Evolutionary conservation across 306 rosid species (phyloP), one percentile per base, ranked within the genome.

Genomic region (Lagenaria siceraria): DNA sequence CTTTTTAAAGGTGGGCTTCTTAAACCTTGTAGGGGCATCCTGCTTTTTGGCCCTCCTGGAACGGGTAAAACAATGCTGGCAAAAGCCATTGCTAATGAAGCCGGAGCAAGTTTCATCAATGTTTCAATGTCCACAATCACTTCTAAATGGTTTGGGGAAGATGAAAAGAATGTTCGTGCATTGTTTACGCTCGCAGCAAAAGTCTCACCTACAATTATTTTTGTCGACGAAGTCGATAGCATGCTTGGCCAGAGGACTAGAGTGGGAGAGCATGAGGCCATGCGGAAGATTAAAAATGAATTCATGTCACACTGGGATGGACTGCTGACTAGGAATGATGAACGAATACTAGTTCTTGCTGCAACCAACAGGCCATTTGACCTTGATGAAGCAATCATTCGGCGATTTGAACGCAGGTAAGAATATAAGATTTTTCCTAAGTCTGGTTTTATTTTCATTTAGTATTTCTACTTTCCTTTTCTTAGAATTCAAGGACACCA

Each of bases 221-320:
- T 89, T 73, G 85, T 89, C 35, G 94, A 89, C 49, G 94, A 89
- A 81, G 94, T 89, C 46, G 94, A 89, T 72, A 87, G 94, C 83
- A 83, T 89, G 90, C 91, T 89, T 40, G 94, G 94, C 2, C 88
- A 87, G 71, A 48, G 94, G 22, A 86, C 93, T 55, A 83, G 90
- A 84, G 87, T 86, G 31, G 89, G 88, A 66, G 91, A 86, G 80
- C 91, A 87, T 4, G 87, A 83, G 63, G 84, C 87, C 25, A 87
- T 81, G 91, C 81, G 94, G 53, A 87, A 86, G 87, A 87, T 89
- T 52, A 87, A 89, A 74, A 89, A 89, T 79, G 94, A 89, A 60
- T 89, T 89, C 82, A 89, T 87, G 91, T 66, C 82, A 43, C 91
- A 87, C n/a, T 87, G 90, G 94, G 94, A 89, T 84, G 94, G 91